Conservation (phyloP, 2,329 filamentous ascomycete genomes). For the Talaromyces sp. region DNA sequence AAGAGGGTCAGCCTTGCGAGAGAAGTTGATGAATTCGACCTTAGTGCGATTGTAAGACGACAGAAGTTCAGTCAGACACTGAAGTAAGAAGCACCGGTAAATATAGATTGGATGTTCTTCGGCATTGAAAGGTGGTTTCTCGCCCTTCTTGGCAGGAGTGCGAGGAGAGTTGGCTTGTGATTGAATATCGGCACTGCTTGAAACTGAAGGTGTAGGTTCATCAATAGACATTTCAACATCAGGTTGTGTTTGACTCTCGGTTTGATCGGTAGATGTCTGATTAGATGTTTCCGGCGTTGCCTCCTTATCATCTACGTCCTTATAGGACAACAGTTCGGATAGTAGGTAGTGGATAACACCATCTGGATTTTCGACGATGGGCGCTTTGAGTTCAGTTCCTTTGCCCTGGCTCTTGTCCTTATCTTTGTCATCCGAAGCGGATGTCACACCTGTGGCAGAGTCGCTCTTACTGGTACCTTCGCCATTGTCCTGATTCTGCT, state of each 20-base stretch:
- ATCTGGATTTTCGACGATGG: conserved; percentile 87
- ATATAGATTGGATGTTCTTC: conserved; percentile 96
- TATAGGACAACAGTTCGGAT: conserved; percentile 87
- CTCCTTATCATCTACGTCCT: conserved; percentile 87
- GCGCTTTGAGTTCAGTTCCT: conserved; percentile 71
- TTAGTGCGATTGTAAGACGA: conserved; percentile 93
- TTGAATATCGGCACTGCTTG: conserved; percentile 31
- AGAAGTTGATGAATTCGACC: conserved; percentile 99
- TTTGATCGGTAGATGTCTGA: conserved; percentile 32
- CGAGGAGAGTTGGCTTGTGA: conserved; percentile 17
- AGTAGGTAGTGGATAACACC: conserved; percentile 94
- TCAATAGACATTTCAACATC: conserved; percentile 57
- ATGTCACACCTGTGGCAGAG: conserved; percentile 29
- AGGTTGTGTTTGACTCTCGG: conserved; percentile 31
- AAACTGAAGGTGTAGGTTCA: conserved; percentile 38
- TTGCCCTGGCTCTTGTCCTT: conserved; percentile 53
- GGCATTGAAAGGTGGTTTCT: conserved; percentile 80
- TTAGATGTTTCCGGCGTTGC: conserved; percentile 40
- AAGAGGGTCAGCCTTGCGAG: conserved; percentile 81
- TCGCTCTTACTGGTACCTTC: conserved; percentile 29
- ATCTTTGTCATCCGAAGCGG: conserved; percentile 21
- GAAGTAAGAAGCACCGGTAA: conserved; percentile 92
- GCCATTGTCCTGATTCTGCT: conserved; percentile 25
- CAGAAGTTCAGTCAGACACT: conserved; percentile 86
- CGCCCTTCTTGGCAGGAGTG: conserved; percentile 60